phyloP scores from a whole-genome alignment of 2,329 filamentous ascomycete species.

The Aspergillus niger region DNA sequence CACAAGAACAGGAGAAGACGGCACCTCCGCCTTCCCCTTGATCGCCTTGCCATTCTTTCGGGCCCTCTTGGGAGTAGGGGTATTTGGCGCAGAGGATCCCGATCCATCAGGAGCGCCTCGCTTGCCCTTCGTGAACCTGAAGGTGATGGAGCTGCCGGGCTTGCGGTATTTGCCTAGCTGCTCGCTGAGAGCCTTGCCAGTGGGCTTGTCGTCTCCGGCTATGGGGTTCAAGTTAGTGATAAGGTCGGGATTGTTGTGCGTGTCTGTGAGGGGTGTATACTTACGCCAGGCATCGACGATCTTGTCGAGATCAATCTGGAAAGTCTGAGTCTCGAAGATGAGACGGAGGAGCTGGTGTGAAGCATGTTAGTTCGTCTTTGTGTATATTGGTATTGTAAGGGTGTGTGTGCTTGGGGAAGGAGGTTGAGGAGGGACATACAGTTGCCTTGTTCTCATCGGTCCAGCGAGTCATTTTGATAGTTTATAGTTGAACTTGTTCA shows the following conservation, averaged over 20 bases:
- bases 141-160: neutral
- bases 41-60: neutral
- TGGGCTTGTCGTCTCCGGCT: conserved; percentile 5
- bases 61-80: neutral
- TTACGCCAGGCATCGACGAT: conserved; percentile 8
- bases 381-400: neutral
- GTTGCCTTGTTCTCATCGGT: neutral
- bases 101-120: neutral
- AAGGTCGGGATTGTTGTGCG: neutral
- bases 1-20: neutral
- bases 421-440: neutral
- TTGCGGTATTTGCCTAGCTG: conserved; percentile 2
- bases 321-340: conserved; percentile 5
- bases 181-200: neutral
- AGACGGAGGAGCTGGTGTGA: neutral
- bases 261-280: neutral
- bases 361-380: neutral
- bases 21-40: neutral
- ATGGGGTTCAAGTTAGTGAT: neutral
- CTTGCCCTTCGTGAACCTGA: neutral
- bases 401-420: neutral
- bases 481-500: neutral
- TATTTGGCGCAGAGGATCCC: neutral
- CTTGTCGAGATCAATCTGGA: conserved; percentile 4
- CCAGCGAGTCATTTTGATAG: neutral